These are phyloP conservation scores for Ceratocystis alfenasii DNA, from an alignment of 2,329 filamentous ascomycete species.

Conservation along the genomic window DNA sequence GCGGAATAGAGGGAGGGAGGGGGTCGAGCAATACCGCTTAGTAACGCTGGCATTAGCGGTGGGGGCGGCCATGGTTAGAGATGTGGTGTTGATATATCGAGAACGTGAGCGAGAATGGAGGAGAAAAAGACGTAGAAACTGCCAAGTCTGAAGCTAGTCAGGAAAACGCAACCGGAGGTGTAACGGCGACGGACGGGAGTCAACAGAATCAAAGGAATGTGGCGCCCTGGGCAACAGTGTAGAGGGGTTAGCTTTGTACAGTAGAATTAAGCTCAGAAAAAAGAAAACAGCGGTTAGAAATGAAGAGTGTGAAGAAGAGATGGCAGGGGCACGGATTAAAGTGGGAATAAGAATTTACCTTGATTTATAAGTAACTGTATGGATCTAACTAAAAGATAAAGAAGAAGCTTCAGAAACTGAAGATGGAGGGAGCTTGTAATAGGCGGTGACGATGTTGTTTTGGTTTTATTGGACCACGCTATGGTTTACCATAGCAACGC, in stretches of 20 bases:
- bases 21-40: slow-evolving; percentile 50
- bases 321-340: background rate
- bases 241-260: background rate
- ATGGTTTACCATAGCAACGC: slow-evolving; percentile 16
- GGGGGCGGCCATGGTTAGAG: background rate
- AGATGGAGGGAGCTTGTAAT: background rate
- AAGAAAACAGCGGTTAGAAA: background rate
- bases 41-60: slow-evolving; percentile 38
- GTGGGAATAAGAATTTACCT: background rate
- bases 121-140: background rate
- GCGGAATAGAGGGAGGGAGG: slow-evolving; percentile 20
- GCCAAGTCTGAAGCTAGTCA: background rate
- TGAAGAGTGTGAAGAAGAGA: background rate
- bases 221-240: background rate
- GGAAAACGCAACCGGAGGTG: background rate
- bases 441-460: background rate
- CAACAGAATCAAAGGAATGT: background rate
- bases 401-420: background rate
- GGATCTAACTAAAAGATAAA: background rate
- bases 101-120: background rate
- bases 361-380: background rate
- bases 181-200: background rate
- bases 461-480: background rate
- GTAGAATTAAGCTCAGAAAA: background rate
- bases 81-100: background rate